Conservation (phyloP, 2,329 filamentous ascomycete genomes). For the Penicillium sp. region DNA sequence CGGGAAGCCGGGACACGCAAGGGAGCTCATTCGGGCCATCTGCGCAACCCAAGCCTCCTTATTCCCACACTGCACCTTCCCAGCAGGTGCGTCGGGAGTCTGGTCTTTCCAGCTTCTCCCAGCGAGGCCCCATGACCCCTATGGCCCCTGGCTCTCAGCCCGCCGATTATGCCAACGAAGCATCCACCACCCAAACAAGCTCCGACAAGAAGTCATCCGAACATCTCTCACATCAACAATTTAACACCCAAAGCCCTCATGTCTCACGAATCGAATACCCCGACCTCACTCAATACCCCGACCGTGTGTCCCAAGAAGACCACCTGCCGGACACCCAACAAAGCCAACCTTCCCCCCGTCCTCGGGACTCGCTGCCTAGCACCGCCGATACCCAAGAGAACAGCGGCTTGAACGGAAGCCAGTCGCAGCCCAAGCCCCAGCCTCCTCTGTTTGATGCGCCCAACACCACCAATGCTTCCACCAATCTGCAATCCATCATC, state of each 20-base stretch:
- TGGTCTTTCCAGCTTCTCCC: slow-evolving; percentile 50
- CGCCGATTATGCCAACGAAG: slow-evolving; percentile 75
- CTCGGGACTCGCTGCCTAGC: slow-evolving; percentile 24
- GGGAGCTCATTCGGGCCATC: slow-evolving; percentile 53
- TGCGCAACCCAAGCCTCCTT: slow-evolving; percentile 50
- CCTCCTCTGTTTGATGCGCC: slow-evolving; percentile 44
- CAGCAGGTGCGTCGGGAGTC: slow-evolving; percentile 49
- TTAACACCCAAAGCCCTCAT: slow-evolving; percentile 67
- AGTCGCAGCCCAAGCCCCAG: slow-evolving; percentile 41
- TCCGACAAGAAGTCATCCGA: slow-evolving; percentile 80
- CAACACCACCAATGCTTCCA: slow-evolving; percentile 28
- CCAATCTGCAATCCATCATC: slow-evolving; percentile 36
- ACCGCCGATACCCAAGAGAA: slow-evolving; percentile 29
- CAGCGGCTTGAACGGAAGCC: slow-evolving; percentile 35
- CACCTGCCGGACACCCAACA: slow-evolving; percentile 67
- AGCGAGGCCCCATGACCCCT: slow-evolving; percentile 57
- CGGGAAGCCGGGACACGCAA: slow-evolving; percentile 46
- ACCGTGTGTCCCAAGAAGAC: slow-evolving; percentile 58
- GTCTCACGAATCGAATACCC: slow-evolving; percentile 51
- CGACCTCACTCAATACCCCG: slow-evolving; percentile 53
- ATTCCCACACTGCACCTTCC: slow-evolving; percentile 50
- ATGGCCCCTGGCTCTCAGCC: slow-evolving; percentile 61
- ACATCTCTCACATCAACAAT: slow-evolving; percentile 67
- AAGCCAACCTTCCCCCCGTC: slow-evolving; percentile 37
- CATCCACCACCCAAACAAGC: slow-evolving; percentile 83